These are phyloP conservation scores for Brassica juncea DNA, from an alignment of 345 rosid species.

Conservation along the genomic window DNA sequence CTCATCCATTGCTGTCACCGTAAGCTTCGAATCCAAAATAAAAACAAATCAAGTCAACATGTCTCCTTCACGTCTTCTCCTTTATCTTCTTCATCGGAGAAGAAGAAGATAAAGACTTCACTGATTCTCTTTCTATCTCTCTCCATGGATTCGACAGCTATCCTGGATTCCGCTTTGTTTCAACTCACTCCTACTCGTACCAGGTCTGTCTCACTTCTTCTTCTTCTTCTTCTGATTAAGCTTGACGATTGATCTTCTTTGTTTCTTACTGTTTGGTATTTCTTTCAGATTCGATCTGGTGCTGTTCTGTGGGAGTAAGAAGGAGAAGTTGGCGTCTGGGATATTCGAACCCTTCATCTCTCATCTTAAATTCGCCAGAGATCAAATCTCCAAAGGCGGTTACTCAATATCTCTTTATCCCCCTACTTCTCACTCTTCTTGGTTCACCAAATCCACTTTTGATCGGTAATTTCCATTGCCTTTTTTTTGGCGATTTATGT, in stretches of 20 bases:
- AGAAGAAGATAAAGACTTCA: background rate
- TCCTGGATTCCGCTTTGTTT: constrained; percentile 73
- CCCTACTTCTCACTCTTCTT: constrained; percentile 50
- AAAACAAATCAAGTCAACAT: constrained; percentile 8
- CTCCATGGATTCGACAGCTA: constrained; percentile 57
- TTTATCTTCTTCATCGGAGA: background rate
- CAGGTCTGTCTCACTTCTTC: constrained; percentile 45
- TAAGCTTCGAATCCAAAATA: constrained; percentile 17
- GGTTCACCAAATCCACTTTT: constrained; percentile 90
- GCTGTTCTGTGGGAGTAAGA: constrained; percentile 59
- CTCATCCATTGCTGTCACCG: constrained; percentile 45
- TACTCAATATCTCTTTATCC: constrained; percentile 79
- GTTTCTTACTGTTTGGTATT: background rate
- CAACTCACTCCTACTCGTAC: constrained; percentile 95
- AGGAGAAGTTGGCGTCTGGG: constrained; percentile 88
- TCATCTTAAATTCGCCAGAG: constrained; percentile 72
- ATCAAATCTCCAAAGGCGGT: constrained; percentile 83
- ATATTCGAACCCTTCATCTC: constrained; percentile 75
- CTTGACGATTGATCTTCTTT: constrained; percentile 3
- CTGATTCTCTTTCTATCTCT: constrained; percentile 18
- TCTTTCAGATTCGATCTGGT: constrained; percentile 68
- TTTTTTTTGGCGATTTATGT: too few relatives aligned
- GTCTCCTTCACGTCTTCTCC: constrained; percentile 31
- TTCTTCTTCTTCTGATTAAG: background rate
- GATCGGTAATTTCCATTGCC: constrained; percentile 50